phyloP scores from a whole-genome alignment of 208 protist species.

The Porcisia deanei region DNA sequence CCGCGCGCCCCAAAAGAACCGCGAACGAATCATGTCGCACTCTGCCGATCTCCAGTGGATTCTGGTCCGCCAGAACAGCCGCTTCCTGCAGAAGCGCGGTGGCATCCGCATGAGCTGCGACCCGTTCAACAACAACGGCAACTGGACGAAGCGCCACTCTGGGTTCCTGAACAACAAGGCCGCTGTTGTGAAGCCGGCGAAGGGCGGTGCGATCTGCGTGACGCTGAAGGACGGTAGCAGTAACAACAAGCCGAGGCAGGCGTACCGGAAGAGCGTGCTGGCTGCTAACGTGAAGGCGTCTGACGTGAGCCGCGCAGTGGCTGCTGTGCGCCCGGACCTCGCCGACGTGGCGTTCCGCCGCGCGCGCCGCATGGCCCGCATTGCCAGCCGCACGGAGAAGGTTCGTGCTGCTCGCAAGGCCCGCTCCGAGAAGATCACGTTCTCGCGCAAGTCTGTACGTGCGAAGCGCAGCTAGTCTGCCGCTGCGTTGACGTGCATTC shows the following conservation, averaged over 20 bases:
- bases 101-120: constrained; percentile 82
- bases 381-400: constrained; percentile 61
- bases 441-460: constrained; percentile 76
- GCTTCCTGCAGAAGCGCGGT: constrained; percentile 84
- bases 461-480: constrained; percentile 58
- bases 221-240: constrained; percentile 68
- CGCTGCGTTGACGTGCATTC: background rate
- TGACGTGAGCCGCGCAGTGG: constrained; percentile 66
- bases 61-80: constrained; percentile 82
- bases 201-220: constrained; percentile 65
- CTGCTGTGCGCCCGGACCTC: constrained; percentile 80
- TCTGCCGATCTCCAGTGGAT: constrained; percentile 88
- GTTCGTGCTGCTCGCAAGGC: constrained; percentile 77
- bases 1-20: constrained; percentile 7
- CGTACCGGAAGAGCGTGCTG: constrained; percentile 70
- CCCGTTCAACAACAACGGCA: constrained; percentile 90
- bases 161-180: constrained; percentile 78
- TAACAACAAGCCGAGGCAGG: constrained; percentile 82
- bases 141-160: constrained; percentile 85
- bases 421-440: constrained; percentile 70
- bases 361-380: constrained; percentile 69
- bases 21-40: constrained; percentile 62
- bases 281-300: constrained; percentile 77
- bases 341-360: constrained; percentile 79
- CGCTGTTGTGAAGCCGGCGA: constrained; percentile 64